phyloP scores from a whole-genome alignment of 2,329 filamentous ascomycete genomes.

The Trichoderma pleuroti region DNA sequence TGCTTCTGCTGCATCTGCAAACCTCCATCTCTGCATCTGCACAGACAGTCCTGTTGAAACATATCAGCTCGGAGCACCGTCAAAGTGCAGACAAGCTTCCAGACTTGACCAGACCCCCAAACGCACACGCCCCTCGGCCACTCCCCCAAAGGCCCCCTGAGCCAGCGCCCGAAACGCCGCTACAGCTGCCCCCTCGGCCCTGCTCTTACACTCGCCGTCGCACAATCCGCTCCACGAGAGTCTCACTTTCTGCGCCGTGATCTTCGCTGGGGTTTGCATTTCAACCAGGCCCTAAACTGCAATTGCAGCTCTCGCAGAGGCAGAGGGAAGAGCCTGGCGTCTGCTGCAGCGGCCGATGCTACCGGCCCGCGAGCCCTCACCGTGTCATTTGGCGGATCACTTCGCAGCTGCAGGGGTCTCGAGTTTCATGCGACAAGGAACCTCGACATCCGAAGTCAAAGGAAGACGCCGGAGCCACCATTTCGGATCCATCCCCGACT shows the following conservation, averaged over 20 bases:
- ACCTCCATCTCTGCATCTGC: neutral
- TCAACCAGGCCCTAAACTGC: neutral
- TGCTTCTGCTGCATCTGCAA: neutral
- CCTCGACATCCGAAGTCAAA: slow-evolving; percentile 16
- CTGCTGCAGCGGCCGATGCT: neutral
- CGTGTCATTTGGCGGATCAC: slow-evolving; percentile 1
- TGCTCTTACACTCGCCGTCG: slow-evolving; percentile 23
- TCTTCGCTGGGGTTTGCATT: neutral
- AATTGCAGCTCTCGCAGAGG: neutral
- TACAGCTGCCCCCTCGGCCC: slow-evolving; percentile 15
- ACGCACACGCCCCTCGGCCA: slow-evolving; percentile 6
- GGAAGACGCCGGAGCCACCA: neutral
- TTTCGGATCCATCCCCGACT: slow-evolving; percentile 2
- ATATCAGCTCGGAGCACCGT: neutral
- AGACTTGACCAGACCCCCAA: neutral
- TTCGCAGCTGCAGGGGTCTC: slow-evolving; percentile 13
- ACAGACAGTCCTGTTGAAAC: neutral
- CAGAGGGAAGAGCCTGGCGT: neutral
- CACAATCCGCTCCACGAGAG: slow-evolving; percentile 18
- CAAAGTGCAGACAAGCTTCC: neutral
- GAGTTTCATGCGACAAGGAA: slow-evolving; percentile 19
- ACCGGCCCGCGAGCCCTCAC: neutral
- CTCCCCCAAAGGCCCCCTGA: slow-evolving; percentile 4
- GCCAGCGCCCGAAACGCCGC: slow-evolving; percentile 19
- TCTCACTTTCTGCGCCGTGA: neutral